Conservation (phyloP, 495 filamentous ascomycete genomes). For the Podospora bellae-mahoneyi region DNA sequence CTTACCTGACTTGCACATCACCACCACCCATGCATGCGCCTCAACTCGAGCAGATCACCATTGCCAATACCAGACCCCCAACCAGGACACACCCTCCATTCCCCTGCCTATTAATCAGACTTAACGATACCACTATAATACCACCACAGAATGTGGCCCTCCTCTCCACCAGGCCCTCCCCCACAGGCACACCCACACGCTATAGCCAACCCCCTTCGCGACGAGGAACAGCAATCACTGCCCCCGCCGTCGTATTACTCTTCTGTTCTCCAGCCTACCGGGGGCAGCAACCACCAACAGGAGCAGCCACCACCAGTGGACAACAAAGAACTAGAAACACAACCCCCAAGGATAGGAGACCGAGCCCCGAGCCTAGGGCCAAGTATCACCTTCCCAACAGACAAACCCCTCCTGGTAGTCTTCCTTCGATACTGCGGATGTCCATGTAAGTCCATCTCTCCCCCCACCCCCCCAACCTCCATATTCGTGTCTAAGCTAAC, state of each 20-base stretch:
- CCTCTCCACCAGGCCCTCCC: neutral
- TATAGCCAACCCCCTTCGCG: neutral
- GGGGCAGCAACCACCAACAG: neutral
- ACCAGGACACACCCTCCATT: too few species aligned
- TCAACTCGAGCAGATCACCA: too few species aligned
- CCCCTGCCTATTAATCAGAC: too few species aligned
- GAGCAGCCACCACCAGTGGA: neutral
- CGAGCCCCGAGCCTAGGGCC: constrained; percentile 42
- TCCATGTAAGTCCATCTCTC: constrained; percentile 46
- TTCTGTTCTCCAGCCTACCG: neutral
- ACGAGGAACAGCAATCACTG: neutral
- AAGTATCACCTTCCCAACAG: constrained; percentile 39
- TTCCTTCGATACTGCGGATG: constrained; percentile 62
- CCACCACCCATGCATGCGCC: too few species aligned
- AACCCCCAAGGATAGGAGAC: constrained; percentile 42
- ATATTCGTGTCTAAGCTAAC: neutral
- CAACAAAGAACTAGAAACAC: constrained; percentile 18
- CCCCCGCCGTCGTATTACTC: neutral
- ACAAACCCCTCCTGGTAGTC: constrained; percentile 50
- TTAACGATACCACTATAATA: too few species aligned
- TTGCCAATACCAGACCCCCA: too few species aligned
- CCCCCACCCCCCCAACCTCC: neutral
- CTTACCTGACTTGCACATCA: too few species aligned
- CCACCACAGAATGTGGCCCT: neutral
- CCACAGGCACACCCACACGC: neutral